Evolutionary conservation across 2,329 filamentous ascomycete genomes (phyloP).

Genomic region (Fusarium keratoplasticum): DNA sequence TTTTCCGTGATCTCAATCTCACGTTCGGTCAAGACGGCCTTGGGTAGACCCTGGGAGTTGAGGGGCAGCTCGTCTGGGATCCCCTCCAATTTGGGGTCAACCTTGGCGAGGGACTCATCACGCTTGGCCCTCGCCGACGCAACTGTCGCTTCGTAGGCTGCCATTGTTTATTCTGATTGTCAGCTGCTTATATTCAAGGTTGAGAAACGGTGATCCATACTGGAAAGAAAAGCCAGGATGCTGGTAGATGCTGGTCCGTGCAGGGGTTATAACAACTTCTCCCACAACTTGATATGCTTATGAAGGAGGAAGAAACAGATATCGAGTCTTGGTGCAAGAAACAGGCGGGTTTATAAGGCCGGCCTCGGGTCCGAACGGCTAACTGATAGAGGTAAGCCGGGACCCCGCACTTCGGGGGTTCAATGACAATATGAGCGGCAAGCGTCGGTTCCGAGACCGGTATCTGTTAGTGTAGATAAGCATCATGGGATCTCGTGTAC

Average conservation of each 20-base stretch:
- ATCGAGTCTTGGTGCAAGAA: not conserved
- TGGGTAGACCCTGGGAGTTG: constrained; percentile 39
- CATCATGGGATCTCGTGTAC: not conserved
- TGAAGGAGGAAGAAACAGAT: not conserved
- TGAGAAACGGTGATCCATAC: not conserved
- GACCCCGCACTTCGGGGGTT: not conserved
- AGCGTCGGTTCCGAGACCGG: not conserved
- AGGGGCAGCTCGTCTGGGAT: constrained; percentile 36
- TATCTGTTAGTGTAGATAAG: not conserved
- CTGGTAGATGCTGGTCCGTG: not conserved
- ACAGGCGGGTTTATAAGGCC: not conserved
- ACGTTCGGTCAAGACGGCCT: constrained; percentile 35
- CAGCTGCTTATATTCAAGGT: not conserved
- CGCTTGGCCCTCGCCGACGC: constrained; percentile 22
- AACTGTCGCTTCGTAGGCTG: constrained; percentile 23
- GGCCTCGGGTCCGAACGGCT: constrained; percentile 1
- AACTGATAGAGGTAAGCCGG: not conserved
- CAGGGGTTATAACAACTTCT: not conserved
- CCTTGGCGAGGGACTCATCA: constrained; percentile 41
- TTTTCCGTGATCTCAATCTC: constrained; percentile 46
- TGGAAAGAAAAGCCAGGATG: not conserved
- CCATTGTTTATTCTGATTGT: constrained; percentile 1
- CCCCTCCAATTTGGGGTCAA: constrained; percentile 41
- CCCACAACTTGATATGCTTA: not conserved
- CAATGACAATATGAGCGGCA: not conserved